Conservation (phyloP, 306 rosid species). For the Adenanthera pavonina region DNA sequence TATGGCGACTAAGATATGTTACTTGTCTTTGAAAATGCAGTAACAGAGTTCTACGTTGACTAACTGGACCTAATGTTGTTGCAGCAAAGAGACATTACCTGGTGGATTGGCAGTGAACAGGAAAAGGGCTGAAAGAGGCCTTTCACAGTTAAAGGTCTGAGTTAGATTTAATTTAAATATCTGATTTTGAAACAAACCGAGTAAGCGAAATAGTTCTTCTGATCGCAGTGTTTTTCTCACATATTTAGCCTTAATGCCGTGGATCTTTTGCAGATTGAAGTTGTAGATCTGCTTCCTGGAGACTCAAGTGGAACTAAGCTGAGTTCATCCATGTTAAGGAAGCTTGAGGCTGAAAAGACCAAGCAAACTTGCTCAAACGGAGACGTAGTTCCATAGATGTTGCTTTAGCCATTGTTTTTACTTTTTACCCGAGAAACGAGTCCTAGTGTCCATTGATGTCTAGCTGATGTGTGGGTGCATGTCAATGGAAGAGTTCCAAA, state of each 20-base stretch:
- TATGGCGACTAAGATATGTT: neutral
- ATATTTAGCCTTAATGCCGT: conserved; percentile 9
- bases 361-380: conserved; percentile 38
- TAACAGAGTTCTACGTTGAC: conserved; percentile 14
- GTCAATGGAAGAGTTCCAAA: conserved; percentile 8
- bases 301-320: conserved; percentile 70
- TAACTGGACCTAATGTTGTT: conserved; percentile 42
- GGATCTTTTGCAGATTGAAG: conserved; percentile 83
- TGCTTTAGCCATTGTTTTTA: neutral
- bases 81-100: conserved; percentile 91
- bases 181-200: conserved; percentile 1
- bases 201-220: neutral
- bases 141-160: conserved; percentile 82
- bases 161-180: conserved; percentile 26
- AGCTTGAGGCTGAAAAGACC: conserved; percentile 75
- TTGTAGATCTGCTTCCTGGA: conserved; percentile 76
- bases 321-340: conserved; percentile 77
- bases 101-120: conserved; percentile 92
- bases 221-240: neutral
- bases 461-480: conserved; percentile 12
- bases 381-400: conserved; percentile 25
- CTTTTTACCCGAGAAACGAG: neutral
- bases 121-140: conserved; percentile 78
- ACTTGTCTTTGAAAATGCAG: conserved; percentile 15
- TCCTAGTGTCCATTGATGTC: conserved; percentile 13